Evolutionary conservation across 1,284 basidiomycete genomes (phyloP), one percentile per base, ranked within the genome.

Genomic region (Marasmius oreades): DNA sequence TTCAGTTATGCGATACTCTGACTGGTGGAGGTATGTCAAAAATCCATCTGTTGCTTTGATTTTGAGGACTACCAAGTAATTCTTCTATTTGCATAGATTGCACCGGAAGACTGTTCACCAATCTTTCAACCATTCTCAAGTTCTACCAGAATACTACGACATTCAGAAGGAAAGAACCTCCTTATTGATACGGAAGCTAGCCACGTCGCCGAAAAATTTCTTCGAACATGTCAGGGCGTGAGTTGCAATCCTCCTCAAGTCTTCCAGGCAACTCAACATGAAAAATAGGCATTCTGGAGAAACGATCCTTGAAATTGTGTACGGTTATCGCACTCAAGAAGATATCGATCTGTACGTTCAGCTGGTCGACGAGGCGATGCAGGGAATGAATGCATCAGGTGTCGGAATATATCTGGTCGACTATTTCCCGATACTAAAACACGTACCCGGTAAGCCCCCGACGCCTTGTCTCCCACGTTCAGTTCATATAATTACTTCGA

Each of bases 71-170:
- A 6, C 20, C 7, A n/a, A 18, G 2, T 16, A 2, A 16, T 42
- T 5, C n/a, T 3, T 3, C 36, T n/a, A n/a, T 37, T n/a, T n/a
- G 14, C 18, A 12, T 36, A 51, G 50, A 33, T 11, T 51, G 11
- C 50, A 37, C 34, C 50, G 50, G 16, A 51, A 24, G 22, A 51
- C 33, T 5, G 36, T 51, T 33, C 50, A 51, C 18, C 50, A 51
- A n/a, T n/a, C n/a, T 34, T 37, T 23, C n/a, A 36, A 36, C 50
- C 50, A 37, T 22, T 33, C 50, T 18, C 31, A 33, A 2, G 11
- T 22, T 20, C 7, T 51, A 11, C 5, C 24, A 18, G 39, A 42
- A 42, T 42, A 42, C 39, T 20, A 20, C 14, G 14, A 18, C n/a
- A 22, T 51, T 3, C 50, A 51, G 22, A 34, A 33, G 20, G 22